phyloP scores from a whole-genome alignment of 331 rosid species.

The Dryas integrifolia region DNA sequence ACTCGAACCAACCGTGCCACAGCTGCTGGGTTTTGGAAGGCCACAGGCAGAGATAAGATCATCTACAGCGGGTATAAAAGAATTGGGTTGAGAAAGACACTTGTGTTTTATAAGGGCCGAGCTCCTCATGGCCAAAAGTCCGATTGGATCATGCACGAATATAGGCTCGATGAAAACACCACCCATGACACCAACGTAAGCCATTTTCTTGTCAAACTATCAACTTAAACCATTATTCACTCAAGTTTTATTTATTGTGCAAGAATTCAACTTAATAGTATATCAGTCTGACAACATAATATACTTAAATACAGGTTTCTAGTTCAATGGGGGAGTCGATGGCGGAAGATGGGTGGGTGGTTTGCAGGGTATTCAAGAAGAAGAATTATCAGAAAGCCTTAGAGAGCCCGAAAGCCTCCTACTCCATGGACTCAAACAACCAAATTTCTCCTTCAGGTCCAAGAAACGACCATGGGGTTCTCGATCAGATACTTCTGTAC shows the following conservation, averaged over 20 bases:
- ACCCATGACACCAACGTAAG: slow-evolving; percentile 34
- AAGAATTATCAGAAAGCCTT: slow-evolving; percentile 42
- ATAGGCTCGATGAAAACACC: slow-evolving; percentile 48
- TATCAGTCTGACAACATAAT: background rate
- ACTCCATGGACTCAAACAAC: slow-evolving; percentile 15
- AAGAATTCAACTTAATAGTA: background rate
- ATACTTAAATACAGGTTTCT: slow-evolving; percentile 22
- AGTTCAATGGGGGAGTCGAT: slow-evolving; percentile 29
- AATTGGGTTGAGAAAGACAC: slow-evolving; percentile 58
- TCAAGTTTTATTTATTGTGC: background rate
- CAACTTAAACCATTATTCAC: no score
- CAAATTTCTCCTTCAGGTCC: background rate
- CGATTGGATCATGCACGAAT: slow-evolving; percentile 69
- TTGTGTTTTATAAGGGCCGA: slow-evolving; percentile 59
- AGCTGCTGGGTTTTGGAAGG: slow-evolving; percentile 61
- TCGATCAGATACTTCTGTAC: slow-evolving; percentile 42
- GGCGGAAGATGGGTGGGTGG: slow-evolving; percentile 52
- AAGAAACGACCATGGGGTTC: slow-evolving; percentile 37
- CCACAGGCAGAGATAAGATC: slow-evolving; percentile 59
- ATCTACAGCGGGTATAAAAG: slow-evolving; percentile 43
- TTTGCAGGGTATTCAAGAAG: slow-evolving; percentile 45
- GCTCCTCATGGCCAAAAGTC: slow-evolving; percentile 66
- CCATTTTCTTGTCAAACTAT: background rate
- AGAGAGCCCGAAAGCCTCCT: slow-evolving; percentile 37
- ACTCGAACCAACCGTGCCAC: slow-evolving; percentile 63